Evolutionary conservation across 2,329 filamentous ascomycete genomes (phyloP).

Genomic region (Aureobasidium uvarum): DNA sequence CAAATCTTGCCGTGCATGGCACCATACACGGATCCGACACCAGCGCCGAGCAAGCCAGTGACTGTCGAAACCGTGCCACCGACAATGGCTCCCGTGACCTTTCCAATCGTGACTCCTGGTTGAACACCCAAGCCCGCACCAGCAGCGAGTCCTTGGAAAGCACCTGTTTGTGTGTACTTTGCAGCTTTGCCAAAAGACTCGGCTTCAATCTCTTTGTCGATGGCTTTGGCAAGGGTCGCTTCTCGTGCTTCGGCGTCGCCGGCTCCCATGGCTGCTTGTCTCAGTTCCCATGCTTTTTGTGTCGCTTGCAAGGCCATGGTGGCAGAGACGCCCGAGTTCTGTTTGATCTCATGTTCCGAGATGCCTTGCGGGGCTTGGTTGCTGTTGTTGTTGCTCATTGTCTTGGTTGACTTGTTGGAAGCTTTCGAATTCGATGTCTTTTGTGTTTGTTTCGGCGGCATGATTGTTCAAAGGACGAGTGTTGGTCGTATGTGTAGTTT

Average conservation of each 20-base stretch:
- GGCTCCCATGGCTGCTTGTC: conserved; percentile 43
- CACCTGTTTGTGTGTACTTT: conserved; percentile 42
- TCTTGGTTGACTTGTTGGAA: not conserved
- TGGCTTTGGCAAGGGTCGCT: conserved; percentile 42
- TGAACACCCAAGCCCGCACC: conserved; percentile 42
- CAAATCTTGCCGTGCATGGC: conserved; percentile 40
- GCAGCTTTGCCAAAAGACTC: conserved; percentile 45
- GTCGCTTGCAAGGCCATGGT: conserved; percentile 39
- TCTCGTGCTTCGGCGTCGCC: conserved; percentile 42
- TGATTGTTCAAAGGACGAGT: not conserved
- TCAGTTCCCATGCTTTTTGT: conserved; percentile 43
- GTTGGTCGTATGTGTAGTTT: not conserved
- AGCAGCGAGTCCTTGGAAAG: conserved; percentile 43
- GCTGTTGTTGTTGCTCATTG: not conserved
- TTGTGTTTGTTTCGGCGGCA: conserved; percentile 8
- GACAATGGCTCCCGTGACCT: conserved; percentile 40
- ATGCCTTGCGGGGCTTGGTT: conserved; percentile 30
- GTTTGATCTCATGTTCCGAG: conserved; percentile 41
- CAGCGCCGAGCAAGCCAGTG: conserved; percentile 40
- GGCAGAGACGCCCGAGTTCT: conserved; percentile 42
- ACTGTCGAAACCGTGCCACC: conserved; percentile 38
- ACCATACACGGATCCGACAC: conserved; percentile 40
- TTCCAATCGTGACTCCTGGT: conserved; percentile 39
- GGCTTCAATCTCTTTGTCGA: conserved; percentile 45
- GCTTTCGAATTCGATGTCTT: not conserved